Evolutionary conservation across 805 yeast genomes (phyloP), one percentile per base, ranked within the genome.

Genomic region (Wickerhamomyces mucosus): DNA sequence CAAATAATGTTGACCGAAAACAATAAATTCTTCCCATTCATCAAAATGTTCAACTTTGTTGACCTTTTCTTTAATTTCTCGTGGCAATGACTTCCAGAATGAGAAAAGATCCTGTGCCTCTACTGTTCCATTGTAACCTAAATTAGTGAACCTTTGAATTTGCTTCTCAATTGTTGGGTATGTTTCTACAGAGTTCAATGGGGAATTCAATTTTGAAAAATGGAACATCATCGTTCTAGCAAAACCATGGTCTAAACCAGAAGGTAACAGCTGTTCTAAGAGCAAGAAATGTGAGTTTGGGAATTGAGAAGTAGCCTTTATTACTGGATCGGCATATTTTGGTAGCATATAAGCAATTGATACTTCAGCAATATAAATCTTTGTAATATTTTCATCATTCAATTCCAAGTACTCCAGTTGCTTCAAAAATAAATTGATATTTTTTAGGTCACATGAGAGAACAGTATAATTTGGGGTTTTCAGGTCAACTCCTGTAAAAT

Each of bases 331-430:
- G 6, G 94, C 84, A 34, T 65, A 62, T 22, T 63, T 63, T 10
- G 80, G 76, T 23, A 65, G 59, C 92, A 83, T 82, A 50, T 82
- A 83, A 0, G 89, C 86, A 34, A 83, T 55, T 0, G 94, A 81
- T 4, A 83, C 94, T 50, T 82, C 94, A 1, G 94, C 89, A 24
- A 84, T 64, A 46, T 78, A 83, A 3, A 82, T 62, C 28, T 66
- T 72, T 5, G 67, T 55, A 3, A 61, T 43, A n/a, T 55, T 43
- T 1, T 52, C 41, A 18, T 37, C 45, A 15, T 31, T 47, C 26
- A 49, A 38, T 8, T 38, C 26, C 8, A 51, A 29, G 15, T 35
- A 32, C 11, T 36, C 34, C 21, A 46, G 21, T 18, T 43, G 41
- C 18, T 32, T 36, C 14, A 53, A 38, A 36, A 69, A 76, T 6